These are phyloP conservation scores for Pisolithus thermaeus DNA, from an alignment of 1,284 basidiomycete genomes.

Conservation along the genomic window DNA sequence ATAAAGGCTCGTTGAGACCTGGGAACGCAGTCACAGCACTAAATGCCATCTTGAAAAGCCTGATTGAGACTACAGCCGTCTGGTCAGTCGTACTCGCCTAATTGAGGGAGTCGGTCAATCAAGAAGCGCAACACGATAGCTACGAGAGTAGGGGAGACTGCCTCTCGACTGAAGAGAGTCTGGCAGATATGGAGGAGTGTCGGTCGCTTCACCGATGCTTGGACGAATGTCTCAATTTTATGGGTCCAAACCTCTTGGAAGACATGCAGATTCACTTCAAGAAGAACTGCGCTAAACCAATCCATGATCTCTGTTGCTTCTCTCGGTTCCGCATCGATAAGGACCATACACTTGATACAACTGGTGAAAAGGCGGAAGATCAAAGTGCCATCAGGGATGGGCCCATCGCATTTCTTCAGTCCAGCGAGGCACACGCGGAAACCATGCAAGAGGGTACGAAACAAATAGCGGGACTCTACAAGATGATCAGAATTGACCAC, in stretches of 20 bases:
- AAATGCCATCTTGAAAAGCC: conserved; percentile 97
- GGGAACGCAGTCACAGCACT: conserved; percentile 82
- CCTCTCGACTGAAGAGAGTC: conserved; percentile 78
- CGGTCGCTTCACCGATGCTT: conserved; percentile 71
- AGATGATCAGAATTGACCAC: conserved; percentile 8
- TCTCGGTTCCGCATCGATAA: conserved; percentile 79
- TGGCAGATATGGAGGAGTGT: conserved; percentile 86
- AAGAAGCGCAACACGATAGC: conserved; percentile 90
- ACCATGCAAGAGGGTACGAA: conserved; percentile 87
- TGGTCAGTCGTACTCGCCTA: conserved; percentile 86
- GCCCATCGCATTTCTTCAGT: conserved; percentile 76
- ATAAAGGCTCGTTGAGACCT: conserved; percentile 80
- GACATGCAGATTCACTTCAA: conserved; percentile 83
- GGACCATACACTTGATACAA: conserved; percentile 78
- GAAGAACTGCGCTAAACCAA: conserved; percentile 72
- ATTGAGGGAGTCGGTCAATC: conserved; percentile 74
- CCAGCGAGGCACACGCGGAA: conserved; percentile 80
- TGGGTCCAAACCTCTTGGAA: conserved; percentile 94
- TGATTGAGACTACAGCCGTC: conserved; percentile 76
- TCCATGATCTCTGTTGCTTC: conserved; percentile 90
- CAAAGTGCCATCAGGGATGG: conserved; percentile 80
- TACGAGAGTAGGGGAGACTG: conserved; percentile 86
- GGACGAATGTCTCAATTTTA: conserved; percentile 86
- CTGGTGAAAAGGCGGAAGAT: conserved; percentile 87
- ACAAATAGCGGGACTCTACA: conserved; percentile 79